Evolutionary conservation across 2,329 filamentous ascomycete genomes (phyloP).

Genomic region (Beauveria brongniartii): DNA sequence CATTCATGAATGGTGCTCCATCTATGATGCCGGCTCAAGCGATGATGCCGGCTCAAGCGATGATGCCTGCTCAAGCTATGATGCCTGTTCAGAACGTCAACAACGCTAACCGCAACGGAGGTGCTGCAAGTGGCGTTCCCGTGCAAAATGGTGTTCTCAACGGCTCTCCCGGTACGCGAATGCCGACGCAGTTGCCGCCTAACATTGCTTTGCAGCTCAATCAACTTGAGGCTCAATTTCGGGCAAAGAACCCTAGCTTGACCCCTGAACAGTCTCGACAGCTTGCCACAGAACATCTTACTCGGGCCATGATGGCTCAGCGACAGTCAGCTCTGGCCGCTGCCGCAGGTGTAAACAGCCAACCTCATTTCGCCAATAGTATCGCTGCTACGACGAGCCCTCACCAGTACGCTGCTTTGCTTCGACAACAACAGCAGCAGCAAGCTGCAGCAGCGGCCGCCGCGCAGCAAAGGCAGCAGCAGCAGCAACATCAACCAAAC

Average conservation of each 20-base stretch:
- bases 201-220: conserved; percentile 40
- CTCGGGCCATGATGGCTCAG: conserved; percentile 38
- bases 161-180: conserved; percentile 34
- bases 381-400: conserved; percentile 42
- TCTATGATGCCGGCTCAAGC: conserved; percentile 44
- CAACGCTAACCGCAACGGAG: conserved; percentile 31
- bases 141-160: conserved; percentile 37
- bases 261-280: conserved; percentile 42
- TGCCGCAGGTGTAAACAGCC: conserved; percentile 41
- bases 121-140: conserved; percentile 27
- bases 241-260: conserved; percentile 42
- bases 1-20: conserved; percentile 44
- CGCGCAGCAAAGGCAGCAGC: conserved; percentile 17
- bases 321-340: conserved; percentile 48
- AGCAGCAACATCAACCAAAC: conserved; percentile 12
- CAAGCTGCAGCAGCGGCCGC: conserved; percentile 24
- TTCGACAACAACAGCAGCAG: conserved; percentile 49
- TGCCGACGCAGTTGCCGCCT: conserved; percentile 37
- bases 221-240: conserved; percentile 44
- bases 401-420: conserved; percentile 51
- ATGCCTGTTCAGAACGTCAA: conserved; percentile 40
- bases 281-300: conserved; percentile 43
- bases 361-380: conserved; percentile 40
- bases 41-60: conserved; percentile 46
- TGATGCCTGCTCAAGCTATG: conserved; percentile 46